Evolutionary conservation across 2,329 filamentous ascomycete species (phyloP).

Genomic region (Aspergillus pseudoviridinutans): DNA sequence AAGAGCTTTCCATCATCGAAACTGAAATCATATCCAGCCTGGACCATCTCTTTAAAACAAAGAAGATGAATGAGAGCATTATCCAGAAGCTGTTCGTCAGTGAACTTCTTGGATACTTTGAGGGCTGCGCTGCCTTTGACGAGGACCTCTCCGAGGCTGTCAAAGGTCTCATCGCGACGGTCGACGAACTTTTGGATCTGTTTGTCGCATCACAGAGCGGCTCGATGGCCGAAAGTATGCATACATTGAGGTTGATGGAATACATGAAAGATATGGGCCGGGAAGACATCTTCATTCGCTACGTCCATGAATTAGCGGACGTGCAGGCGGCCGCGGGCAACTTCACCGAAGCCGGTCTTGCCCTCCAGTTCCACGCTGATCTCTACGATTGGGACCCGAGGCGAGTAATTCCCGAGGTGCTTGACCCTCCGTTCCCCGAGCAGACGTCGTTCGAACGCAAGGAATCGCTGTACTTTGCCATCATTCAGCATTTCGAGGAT

Average conservation of each 20-base stretch:
- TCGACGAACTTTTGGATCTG: slow-evolving; percentile 87
- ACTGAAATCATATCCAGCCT: slow-evolving; percentile 95
- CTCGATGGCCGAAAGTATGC: slow-evolving; percentile 73
- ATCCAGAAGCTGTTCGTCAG: slow-evolving; percentile 88
- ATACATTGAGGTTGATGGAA: slow-evolving; percentile 87
- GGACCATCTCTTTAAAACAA: slow-evolving; percentile 84
- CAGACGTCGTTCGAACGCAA: slow-evolving; percentile 91
- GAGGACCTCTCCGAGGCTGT: slow-evolving; percentile 74
- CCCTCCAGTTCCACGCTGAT: slow-evolving; percentile 84
- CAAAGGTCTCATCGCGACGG: slow-evolving; percentile 72
- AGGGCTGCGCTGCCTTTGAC: slow-evolving; percentile 62
- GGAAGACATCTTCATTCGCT: slow-evolving; percentile 92
- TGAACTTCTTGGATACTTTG: slow-evolving; percentile 78
- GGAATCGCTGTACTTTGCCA: slow-evolving; percentile 85
- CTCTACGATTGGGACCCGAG: slow-evolving; percentile 86
- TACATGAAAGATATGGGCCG: slow-evolving; percentile 96
- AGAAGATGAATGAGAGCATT: slow-evolving; percentile 80
- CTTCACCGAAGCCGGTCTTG: slow-evolving; percentile 81
- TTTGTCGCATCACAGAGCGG: slow-evolving; percentile 83
- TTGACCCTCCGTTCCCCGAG: slow-evolving; percentile 72
- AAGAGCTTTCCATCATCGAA: slow-evolving; percentile 86
- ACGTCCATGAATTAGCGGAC: slow-evolving; percentile 84
- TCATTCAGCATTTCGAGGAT: slow-evolving; percentile 92
- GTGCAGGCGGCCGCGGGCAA: slow-evolving; percentile 74
- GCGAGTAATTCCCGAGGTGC: slow-evolving; percentile 60